Base-by-base conservation (phyloP, 1,139 yeast species). In the Pichia sp. region DNA sequence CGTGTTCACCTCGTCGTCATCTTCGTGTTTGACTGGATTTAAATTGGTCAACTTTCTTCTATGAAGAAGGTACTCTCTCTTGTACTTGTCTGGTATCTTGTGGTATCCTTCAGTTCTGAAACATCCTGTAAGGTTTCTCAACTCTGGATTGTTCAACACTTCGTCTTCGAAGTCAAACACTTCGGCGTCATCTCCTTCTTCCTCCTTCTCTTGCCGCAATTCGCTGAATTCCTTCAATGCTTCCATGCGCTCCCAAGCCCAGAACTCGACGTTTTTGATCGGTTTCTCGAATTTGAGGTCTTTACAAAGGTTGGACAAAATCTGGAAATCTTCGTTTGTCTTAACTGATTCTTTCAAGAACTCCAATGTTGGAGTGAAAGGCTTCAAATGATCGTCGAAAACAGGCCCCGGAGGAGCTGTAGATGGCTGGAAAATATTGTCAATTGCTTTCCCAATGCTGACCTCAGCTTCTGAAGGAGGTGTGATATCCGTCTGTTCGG, bases 21-120 rank as follows among this genome's bases (percentile, higher is more conserved):
- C 81, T 51, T 82, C 86, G 57, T 78, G 75, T 58, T 77, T 81
- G 25, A 81, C 71, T 0, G 85, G 80, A 58, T 79, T 79, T 57
- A 80, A 67, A 60, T 80, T 78, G 53, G 63, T 78, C 54, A 73
- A 73, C 69, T 68, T 83, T 68, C 76, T 84, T 67, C 86, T 76
- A 66, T 90, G 96, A 2, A 96, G 95, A 51, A 91, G 73, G 62
- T 89, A 91, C 54, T 80, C 86, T 10, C 80, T 73, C 65, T 91
- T 91, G 49, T 83, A 78, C 0, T 80, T 75, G 59, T 89, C 96
- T 0, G 85, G 79, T 41, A 89, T 83, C 66, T 86, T 87, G 49
- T 71, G 71, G 65, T 84, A 88, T 0, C 96, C 96, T 54, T 84
- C 82, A 45, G 91, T 82, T 62, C 82, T 79, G 63, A 87, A 86